Evolutionary conservation across 805 yeast species (phyloP), one percentile per base, ranked within the genome.

Genomic region (Grigorovia transvaalensis): DNA sequence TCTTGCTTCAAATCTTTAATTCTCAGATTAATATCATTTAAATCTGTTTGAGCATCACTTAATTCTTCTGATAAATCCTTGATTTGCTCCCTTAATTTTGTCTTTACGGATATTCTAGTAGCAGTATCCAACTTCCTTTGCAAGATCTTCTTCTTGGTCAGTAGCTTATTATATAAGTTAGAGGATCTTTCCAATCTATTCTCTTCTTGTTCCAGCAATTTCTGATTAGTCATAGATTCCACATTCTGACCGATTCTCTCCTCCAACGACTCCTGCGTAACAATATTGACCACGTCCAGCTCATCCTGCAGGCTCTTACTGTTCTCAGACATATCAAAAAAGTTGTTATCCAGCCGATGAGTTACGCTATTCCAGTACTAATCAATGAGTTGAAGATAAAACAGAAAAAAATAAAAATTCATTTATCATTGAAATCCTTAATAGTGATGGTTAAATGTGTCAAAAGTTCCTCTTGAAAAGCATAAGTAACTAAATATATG

Each of bases 211-310:
- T 85, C 96, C 1, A 77, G 68, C 48, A 87, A 89, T 50, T 82
- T 81, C 43, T 74, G 67, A 1, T 76, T 69, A 48, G 90, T 74
- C 3, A 78, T 79, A 51, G 72, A 71, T 54, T 82, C 81, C 0
- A 96, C 96, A 67, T 79, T 72, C 38, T 73, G 72, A 17, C 88
- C 88, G 38, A 91, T 82, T 52, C 78, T 72, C 47, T 79, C 70
- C 61, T 90, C 99, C n/a, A 91, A 67, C 9, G 82, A 81, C 50
- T 78, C 81, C 65, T 93, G 98, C 59, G 86, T 89, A 53, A 88
- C 81, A 2, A 88, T 71, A 59, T 73, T 73, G 30, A 86, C 81
- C 41, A 56, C 41, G 0, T 80, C 82, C 19, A 79, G 58, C 2
- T 69, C 62, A 20, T 65, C 62, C 38, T 76, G 60, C 1, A 65